These are phyloP conservation scores for Phlebiopsis gigantea DNA, from an alignment of 768 basidiomycete genomes.

Conservation along the genomic window DNA sequence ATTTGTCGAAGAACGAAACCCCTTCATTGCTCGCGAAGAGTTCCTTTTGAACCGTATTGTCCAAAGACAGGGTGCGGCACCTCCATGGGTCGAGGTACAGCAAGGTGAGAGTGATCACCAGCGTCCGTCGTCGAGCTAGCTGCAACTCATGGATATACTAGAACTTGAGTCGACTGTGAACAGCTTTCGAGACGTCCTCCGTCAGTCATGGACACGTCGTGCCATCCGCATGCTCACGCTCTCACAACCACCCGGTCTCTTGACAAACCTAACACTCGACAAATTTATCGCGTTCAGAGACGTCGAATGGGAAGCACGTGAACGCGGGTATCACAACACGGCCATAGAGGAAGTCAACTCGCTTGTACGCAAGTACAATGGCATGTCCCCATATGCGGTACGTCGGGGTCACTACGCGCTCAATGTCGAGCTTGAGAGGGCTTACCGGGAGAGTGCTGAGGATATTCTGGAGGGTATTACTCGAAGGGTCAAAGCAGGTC, in stretches of 20 bases:
- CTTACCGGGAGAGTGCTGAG: constrained; percentile 46
- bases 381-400: constrained; percentile 73
- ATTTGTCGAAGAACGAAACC: constrained; percentile 46
- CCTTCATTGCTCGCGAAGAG: constrained; percentile 70
- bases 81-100: constrained; percentile 85
- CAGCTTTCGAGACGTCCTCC: constrained; percentile 60
- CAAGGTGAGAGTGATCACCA: constrained; percentile 33
- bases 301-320: constrained; percentile 63
- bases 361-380: constrained; percentile 75
- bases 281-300: constrained; percentile 50
- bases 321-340: constrained; percentile 60
- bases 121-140: neutral
- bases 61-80: constrained; percentile 74
- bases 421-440: constrained; percentile 49
- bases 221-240: constrained; percentile 57
- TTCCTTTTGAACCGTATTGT: constrained; percentile 85
- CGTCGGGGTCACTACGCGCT: constrained; percentile 56
- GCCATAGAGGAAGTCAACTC: constrained; percentile 70
- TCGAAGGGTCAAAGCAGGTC: constrained; percentile 19
- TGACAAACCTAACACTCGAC: constrained; percentile 28
- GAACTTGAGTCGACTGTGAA: constrained; percentile 61
- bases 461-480: constrained; percentile 43
- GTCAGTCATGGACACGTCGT: constrained; percentile 70
- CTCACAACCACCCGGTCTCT: constrained; percentile 33
- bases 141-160: constrained; percentile 21